Evolutionary conservation across 176 grass and related monocot species (phyloP), one percentile per base, ranked within the genome.

Genomic region (Coix lacrymajobi): DNA sequence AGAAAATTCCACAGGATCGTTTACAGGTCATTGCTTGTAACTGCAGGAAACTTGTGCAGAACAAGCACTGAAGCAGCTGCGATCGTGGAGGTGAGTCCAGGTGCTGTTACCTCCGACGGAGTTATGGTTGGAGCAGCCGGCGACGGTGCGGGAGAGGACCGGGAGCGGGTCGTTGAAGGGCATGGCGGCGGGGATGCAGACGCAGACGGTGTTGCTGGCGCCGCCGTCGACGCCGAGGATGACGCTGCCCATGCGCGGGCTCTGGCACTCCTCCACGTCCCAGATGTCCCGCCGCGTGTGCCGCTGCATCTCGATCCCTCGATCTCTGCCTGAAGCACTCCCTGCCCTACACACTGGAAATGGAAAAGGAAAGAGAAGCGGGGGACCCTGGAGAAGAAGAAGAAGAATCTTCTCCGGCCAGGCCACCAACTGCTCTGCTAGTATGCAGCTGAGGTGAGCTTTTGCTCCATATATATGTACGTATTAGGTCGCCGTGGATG

Each of bases 101-200:
- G 5, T 3, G 34, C 3, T 7, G n/a, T 17, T 82, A 94, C 92
- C 92, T 94, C 92, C 92, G 8, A 92, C 89, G 1, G 92, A 94
- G 81, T 92, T 94, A 22, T 94, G 92, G 52, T 94, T 92, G 31
- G 92, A 94, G 85, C 87, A 92, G 28, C 92, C 92, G 7, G 87
- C 89, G 63, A 94, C 65, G 19, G 92, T 69, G 10, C 92, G 92
- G 19, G 92, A 72, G 79, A 94, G 89, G 56, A 94, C 71, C 3
- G 89, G 92, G 67, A 92, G 87, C 36, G 81, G 77, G 44, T 92
- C 89, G 45, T 70, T 63, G 65, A 87, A 85, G 20, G 89, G 89
- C 84, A 77, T 74, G 40, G 84, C 78, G 11, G 87, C 87, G 22
- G 87, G 81, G 52, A 94, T 89, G 85, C 92, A 94, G 54, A 92